Evolutionary conservation across 139 green algal species (phyloP).

Genomic region (Chlorella sp.): DNA sequence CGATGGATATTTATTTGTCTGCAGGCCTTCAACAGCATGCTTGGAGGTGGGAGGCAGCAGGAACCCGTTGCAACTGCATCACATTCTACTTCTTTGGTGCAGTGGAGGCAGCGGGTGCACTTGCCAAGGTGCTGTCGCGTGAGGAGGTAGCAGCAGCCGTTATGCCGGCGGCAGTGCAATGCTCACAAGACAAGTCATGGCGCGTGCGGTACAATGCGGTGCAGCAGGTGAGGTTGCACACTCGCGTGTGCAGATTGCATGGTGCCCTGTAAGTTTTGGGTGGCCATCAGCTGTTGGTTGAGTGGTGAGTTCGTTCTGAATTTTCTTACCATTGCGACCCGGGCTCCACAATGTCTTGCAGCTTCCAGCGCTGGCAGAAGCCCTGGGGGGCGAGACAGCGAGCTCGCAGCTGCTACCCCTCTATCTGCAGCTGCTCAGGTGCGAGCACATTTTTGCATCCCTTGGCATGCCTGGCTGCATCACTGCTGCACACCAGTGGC

Average conservation of each 20-base stretch:
- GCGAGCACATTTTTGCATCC: neutral
- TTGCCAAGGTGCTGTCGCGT: conserved; percentile 83
- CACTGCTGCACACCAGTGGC: neutral
- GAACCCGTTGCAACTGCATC: too few species aligned
- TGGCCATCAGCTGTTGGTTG: too few species aligned
- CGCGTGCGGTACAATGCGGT: conserved; percentile 98
- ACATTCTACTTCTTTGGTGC: neutral
- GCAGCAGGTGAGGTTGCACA: conserved; percentile 81
- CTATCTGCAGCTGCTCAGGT: conserved; percentile 83
- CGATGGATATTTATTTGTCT: neutral
- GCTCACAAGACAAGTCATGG: conserved; percentile 95
- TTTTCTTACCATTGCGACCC: neutral
- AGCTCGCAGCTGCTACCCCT: conserved; percentile 85
- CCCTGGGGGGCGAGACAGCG: conserved; percentile 76
- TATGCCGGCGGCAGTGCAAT: conserved; percentile 26
- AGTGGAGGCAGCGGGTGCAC: conserved; percentile 71
- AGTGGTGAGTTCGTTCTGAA: too few species aligned
- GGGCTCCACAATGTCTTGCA: neutral
- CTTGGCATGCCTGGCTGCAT: neutral
- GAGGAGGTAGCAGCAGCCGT: conserved; percentile 61
- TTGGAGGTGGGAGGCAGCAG: too few species aligned
- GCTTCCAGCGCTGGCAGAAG: conserved; percentile 70
- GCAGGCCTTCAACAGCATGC: too few species aligned
- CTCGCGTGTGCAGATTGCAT: too few species aligned
- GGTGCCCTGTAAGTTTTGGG: too few species aligned